Evolutionary conservation across 2,329 filamentous ascomycete species (phyloP).

Genomic region (Neurospora crassa): DNA sequence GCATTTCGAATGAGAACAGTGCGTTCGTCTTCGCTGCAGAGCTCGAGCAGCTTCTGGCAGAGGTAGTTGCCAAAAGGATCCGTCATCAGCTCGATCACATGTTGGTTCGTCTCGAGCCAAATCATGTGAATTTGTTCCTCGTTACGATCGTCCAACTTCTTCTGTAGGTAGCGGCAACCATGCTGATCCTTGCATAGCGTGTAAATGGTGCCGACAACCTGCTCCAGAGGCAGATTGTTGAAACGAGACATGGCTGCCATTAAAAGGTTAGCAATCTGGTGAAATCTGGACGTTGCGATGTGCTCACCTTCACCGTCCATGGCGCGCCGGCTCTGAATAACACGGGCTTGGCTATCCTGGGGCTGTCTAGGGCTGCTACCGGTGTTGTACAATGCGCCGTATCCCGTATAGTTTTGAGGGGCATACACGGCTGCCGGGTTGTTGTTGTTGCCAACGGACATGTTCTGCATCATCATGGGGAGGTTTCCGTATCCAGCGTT

Average conservation of each 20-base stretch:
- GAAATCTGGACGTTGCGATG: background rate
- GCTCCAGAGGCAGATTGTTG: slow-evolving; percentile 72
- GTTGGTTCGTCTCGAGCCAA: slow-evolving; percentile 84
- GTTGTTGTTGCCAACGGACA: slow-evolving; percentile 43
- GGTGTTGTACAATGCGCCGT: slow-evolving; percentile 35
- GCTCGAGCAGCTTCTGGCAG: slow-evolving; percentile 96
- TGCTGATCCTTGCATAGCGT: slow-evolving; percentile 95
- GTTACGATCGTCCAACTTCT: slow-evolving; percentile 87
- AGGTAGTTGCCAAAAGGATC: slow-evolving; percentile 99
- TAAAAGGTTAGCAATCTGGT: slow-evolving; percentile 21
- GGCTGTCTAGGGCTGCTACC: slow-evolving; percentile 36
- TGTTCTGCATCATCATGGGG: slow-evolving; percentile 57
- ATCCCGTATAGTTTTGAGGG: slow-evolving; percentile 48
- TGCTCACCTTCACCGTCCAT: slow-evolving; percentile 60
- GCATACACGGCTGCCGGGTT: slow-evolving; percentile 36
- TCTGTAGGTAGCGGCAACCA: slow-evolving; percentile 91
- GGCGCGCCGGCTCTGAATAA: slow-evolving; percentile 65
- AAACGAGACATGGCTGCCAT: slow-evolving; percentile 62
- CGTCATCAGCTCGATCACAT: slow-evolving; percentile 96
- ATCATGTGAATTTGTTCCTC: slow-evolving; percentile 83
- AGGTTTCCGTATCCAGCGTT: slow-evolving; percentile 35
- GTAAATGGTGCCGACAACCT: slow-evolving; percentile 76
- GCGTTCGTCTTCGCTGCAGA: slow-evolving; percentile 88
- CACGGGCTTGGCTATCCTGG: slow-evolving; percentile 66
- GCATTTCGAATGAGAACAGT: slow-evolving; percentile 89